Conservation (phyloP, 495 filamentous ascomycete genomes). For the Apodospora peruviana region DNA sequence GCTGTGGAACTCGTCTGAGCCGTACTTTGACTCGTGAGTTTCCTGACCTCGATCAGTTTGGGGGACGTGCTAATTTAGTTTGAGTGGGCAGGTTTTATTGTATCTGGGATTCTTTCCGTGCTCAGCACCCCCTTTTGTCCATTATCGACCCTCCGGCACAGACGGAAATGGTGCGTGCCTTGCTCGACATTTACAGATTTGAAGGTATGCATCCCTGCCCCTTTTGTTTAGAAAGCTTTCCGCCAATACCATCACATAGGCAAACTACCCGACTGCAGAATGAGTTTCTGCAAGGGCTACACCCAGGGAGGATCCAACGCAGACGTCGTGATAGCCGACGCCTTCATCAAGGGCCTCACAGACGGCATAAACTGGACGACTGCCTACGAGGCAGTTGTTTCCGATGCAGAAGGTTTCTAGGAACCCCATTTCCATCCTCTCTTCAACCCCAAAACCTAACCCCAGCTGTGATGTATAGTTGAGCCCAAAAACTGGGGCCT, state of each 20-base stretch:
- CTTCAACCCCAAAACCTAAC: slow-evolving; percentile 14
- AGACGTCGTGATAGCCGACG: slow-evolving; percentile 63
- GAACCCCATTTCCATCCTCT: not conserved
- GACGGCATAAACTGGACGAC: slow-evolving; percentile 59
- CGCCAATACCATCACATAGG: slow-evolving; percentile 19
- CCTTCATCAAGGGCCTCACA: slow-evolving; percentile 60
- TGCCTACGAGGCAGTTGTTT: slow-evolving; percentile 63
- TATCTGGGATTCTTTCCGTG: slow-evolving; percentile 70
- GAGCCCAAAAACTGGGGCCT: slow-evolving; percentile 60
- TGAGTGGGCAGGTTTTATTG: slow-evolving; percentile 50
- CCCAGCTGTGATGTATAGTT: slow-evolving; percentile 29
- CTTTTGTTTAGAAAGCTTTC: not conserved
- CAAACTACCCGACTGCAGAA: slow-evolving; percentile 53
- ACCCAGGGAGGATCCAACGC: slow-evolving; percentile 74
- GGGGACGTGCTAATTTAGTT: slow-evolving; percentile 16
- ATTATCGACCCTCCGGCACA: slow-evolving; percentile 60
- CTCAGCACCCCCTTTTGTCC: slow-evolving; percentile 62
- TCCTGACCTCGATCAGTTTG: slow-evolving; percentile 16
- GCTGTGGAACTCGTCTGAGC: slow-evolving; percentile 62
- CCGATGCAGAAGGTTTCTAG: slow-evolving; percentile 57
- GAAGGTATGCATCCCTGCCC: slow-evolving; percentile 37
- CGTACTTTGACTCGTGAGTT: slow-evolving; percentile 61
- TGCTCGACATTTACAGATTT: slow-evolving; percentile 65
- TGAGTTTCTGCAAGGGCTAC: slow-evolving; percentile 59
- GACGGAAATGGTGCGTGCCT: slow-evolving; percentile 59